A percentile compares a stretch with the other conserved stretches of the same genome.
Evolutionary conservation across 768 basidiomycete species (phyloP).

Genomic region (Mycena metata): DNA sequence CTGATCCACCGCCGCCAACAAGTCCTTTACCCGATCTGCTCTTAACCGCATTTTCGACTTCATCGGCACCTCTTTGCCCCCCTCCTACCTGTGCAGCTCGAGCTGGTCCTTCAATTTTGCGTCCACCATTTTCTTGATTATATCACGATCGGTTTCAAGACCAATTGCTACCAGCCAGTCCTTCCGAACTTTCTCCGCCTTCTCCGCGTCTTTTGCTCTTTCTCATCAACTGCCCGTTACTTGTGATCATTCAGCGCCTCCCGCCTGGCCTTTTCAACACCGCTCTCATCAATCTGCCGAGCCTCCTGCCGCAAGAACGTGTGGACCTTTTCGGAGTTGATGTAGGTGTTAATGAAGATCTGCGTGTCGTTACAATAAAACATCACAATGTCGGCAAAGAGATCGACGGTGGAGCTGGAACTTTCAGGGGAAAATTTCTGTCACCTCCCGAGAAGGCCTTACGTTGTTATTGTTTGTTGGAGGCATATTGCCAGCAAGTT

Average conservation of each 20-base stretch:
- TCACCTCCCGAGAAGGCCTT: background rate
- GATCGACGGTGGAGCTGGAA: constrained; percentile 9
- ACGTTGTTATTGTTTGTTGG: constrained; percentile 3
- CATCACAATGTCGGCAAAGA: constrained; percentile 11
- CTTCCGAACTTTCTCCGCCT: background rate
- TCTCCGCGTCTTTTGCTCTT: background rate
- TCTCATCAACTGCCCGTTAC: background rate
- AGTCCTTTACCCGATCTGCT: no score
- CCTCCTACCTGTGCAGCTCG: background rate
- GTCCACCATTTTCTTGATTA: background rate
- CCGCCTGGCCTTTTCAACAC: background rate
- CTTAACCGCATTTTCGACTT: no score
- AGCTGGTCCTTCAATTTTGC: background rate
- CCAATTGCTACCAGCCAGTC: background rate
- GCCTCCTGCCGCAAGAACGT: constrained; percentile 4
- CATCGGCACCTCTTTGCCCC: no score
- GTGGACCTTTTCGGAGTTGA: constrained; percentile 12
- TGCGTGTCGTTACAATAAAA: constrained; percentile 23
- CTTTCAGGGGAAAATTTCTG: background rate
- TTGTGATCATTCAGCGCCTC: background rate
- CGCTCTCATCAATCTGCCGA: constrained; percentile 4
- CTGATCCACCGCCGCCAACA: no score
- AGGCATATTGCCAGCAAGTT: background rate
- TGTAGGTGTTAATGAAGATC: constrained; percentile 13
- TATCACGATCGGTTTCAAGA: background rate